Conservation (phyloP, 164 flowering plant species). For the Nelumbo lutea region DNA sequence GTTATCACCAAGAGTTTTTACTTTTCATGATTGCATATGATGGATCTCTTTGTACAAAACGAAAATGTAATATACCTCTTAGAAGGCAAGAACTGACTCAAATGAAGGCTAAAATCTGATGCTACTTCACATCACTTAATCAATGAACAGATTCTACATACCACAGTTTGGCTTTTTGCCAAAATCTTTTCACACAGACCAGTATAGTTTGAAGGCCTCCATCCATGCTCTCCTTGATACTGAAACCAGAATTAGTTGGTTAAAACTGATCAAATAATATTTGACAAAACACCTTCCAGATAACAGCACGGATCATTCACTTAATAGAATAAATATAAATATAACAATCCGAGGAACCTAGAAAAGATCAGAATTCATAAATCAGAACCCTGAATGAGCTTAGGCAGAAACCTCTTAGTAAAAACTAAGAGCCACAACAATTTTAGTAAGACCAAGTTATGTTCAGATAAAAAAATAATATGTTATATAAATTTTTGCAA, state of each 20-base stretch:
- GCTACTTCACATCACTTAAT: background rate
- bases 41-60: no score
- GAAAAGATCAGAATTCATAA: no score
- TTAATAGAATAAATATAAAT: background rate
- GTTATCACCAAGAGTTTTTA: background rate
- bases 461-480: no score
- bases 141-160: constrained; percentile 32
- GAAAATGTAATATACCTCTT: background rate
- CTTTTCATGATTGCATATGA: background rate
- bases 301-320: background rate
- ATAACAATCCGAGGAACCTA: no score
- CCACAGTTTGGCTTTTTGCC: constrained; percentile 96
- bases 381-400: no score
- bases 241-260: constrained; percentile 26
- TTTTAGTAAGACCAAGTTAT: no score
- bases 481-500: no score
- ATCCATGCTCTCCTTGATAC: constrained; percentile 95
- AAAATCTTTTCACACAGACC: constrained; percentile 91
- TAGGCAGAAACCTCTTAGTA: no score
- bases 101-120: background rate
- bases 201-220: constrained; percentile 80
- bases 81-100: background rate
- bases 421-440: no score
- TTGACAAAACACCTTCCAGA: background rate
- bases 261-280: background rate